A percentile compares a stretch with the other conserved stretches of the same genome.
Evolutionary conservation across 371 early-diverging fungal species (phyloP).

Genomic region (Coemansia sp.): DNA sequence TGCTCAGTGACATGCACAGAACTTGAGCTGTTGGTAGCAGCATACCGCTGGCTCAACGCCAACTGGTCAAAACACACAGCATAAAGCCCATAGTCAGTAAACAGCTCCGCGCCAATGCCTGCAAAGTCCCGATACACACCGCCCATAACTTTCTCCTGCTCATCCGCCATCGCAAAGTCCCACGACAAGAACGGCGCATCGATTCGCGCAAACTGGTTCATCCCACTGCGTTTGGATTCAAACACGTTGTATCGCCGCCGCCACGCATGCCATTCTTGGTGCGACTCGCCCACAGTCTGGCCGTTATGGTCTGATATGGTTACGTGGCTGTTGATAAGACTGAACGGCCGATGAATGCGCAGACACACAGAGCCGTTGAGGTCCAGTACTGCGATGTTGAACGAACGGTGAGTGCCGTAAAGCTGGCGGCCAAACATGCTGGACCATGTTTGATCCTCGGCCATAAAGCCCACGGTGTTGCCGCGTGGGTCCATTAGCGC

Average conservation of each 20-base stretch:
- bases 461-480: conserved; percentile 75
- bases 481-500: conserved; percentile 73
- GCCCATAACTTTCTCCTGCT: conserved; percentile 60
- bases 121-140: conserved; percentile 80
- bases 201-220: conserved; percentile 75
- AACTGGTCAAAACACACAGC: conserved; percentile 73
- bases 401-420: conserved; percentile 73
- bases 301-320: conserved; percentile 60
- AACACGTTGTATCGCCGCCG: conserved; percentile 83
- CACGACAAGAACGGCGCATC: conserved; percentile 77
- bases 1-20: not conserved
- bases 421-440: conserved; percentile 72
- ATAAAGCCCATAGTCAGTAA: conserved; percentile 86
- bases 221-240: conserved; percentile 50
- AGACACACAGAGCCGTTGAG: conserved; percentile 68
- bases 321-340: conserved; percentile 77
- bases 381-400: conserved; percentile 77
- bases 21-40: not conserved
- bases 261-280: conserved; percentile 86
- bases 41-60: conserved; percentile 43
- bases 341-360: conserved; percentile 58
- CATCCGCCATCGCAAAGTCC: conserved; percentile 76
- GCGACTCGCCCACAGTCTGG: conserved; percentile 77
- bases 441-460: conserved; percentile 68
- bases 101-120: conserved; percentile 86